Conservation (phyloP, 2,329 filamentous ascomycete genomes). For the Aspergillus novoparasiticus region DNA sequence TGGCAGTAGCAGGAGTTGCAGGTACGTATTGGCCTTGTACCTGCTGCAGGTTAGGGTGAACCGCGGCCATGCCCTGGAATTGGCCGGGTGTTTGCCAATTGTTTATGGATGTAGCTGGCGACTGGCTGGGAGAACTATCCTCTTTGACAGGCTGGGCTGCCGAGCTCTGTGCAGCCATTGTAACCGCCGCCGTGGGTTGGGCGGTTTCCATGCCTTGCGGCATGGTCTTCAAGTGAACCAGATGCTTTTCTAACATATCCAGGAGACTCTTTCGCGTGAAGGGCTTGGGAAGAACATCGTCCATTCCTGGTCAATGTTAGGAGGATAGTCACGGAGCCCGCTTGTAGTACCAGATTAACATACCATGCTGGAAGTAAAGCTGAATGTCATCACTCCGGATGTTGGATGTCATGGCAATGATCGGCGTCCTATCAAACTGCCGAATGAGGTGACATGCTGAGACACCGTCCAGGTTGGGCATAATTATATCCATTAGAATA, state of each 20-base stretch:
- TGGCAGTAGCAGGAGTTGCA: constrained; percentile 36
- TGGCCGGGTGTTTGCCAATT: constrained; percentile 67
- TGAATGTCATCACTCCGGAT: constrained; percentile 95
- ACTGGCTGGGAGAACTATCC: constrained; percentile 64
- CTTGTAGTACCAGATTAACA: constrained; percentile 35
- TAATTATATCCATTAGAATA: constrained; percentile 93
- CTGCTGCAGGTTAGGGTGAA: constrained; percentile 50
- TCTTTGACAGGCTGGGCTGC: constrained; percentile 61
- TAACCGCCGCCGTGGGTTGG: constrained; percentile 40
- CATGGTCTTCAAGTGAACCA: constrained; percentile 78
- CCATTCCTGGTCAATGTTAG: constrained; percentile 71
- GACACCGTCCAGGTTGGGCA: constrained; percentile 94
- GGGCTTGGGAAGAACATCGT: constrained; percentile 93
- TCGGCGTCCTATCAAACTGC: constrained; percentile 79
- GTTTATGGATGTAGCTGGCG: constrained; percentile 59
- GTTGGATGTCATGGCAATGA: constrained; percentile 98
- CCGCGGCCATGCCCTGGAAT: constrained; percentile 60
- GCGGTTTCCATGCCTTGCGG: constrained; percentile 58
- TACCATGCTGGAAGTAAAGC: constrained; percentile 96
- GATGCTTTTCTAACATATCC: constrained; percentile 83
- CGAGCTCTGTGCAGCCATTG: constrained; percentile 53
- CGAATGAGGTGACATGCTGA: constrained; percentile 92
- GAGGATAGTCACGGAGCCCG: background rate
- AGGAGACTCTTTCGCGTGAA: constrained; percentile 89
- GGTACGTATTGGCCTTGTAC: constrained; percentile 47